phyloP scores from a whole-genome alignment of 1,284 basidiomycete genomes.

The Ustilago trichophora region DNA sequence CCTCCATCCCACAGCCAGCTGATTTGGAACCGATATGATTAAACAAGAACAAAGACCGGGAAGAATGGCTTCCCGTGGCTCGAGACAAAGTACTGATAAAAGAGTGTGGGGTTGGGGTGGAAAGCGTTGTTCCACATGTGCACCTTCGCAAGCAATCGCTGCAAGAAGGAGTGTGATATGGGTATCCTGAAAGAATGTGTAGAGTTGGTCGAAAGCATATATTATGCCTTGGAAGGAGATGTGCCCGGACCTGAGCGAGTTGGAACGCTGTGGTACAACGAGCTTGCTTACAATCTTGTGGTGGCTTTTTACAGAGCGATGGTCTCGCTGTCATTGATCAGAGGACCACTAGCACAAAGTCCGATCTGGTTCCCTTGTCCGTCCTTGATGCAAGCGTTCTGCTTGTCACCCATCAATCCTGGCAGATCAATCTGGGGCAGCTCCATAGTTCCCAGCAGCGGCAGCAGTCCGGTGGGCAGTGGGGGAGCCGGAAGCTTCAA shows the following conservation, averaged over 20 bases:
- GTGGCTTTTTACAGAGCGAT: conserved; percentile 8
- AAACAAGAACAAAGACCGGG: no score
- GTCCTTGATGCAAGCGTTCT: conserved; percentile 32
- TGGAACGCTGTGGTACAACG: conserved; percentile 3
- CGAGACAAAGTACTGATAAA: no score
- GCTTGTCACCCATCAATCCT: conserved; percentile 19
- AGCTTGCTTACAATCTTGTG: neutral
- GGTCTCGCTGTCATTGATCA: conserved; percentile 32
- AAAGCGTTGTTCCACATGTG: no score
- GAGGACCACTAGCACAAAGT: conserved; percentile 15
- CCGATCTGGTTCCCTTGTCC: conserved; percentile 25
- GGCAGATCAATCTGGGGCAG: conserved; percentile 30
- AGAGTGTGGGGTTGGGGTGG: no score
- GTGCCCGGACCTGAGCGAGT: conserved; percentile 9
- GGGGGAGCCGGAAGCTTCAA: conserved; percentile 15
- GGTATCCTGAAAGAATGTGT: conserved; percentile 1
- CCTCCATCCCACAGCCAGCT: no score
- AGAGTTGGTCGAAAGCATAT: neutral
- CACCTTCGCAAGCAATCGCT: neutral
- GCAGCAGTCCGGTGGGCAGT: conserved; percentile 22
- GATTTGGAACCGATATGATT: no score
- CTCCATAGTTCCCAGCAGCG: conserved; percentile 18
- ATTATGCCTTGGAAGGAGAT: neutral
- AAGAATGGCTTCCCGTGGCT: no score
- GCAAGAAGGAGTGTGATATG: no score